Evolutionary conservation across 176 grass and related monocot species (phyloP).

Genomic region (Typha latifolia): DNA sequence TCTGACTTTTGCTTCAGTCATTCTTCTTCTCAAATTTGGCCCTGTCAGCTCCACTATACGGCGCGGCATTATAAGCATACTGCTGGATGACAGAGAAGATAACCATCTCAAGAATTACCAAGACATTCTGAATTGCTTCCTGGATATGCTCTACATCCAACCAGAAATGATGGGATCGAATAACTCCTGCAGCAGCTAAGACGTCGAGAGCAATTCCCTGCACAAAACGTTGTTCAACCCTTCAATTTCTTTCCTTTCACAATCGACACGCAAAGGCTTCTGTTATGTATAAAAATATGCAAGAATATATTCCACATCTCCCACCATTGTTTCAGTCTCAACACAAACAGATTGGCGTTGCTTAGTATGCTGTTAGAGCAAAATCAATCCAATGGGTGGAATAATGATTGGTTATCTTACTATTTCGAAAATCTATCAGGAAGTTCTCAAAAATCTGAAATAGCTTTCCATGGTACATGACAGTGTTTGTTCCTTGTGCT

Average conservation of each 20-base stretch:
- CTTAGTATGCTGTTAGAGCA: no score
- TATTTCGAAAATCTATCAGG: background rate
- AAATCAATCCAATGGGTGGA: no score
- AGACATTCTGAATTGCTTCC: slow-evolving; percentile 76
- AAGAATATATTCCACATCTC: no score
- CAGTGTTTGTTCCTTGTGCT: no score
- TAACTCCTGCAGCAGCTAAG: slow-evolving; percentile 52
- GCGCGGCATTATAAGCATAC: slow-evolving; percentile 68
- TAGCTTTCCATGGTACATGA: no score
- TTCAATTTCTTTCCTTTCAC: no score
- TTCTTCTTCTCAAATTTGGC: slow-evolving; percentile 74
- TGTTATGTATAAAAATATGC: no score
- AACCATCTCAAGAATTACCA: slow-evolving; percentile 83
- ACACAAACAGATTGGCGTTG: background rate
- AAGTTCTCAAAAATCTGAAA: no score
- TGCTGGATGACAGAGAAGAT: slow-evolving; percentile 84
- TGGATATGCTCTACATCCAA: slow-evolving; percentile 89
- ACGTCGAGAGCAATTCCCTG: slow-evolving; percentile 69
- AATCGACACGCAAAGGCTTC: background rate
- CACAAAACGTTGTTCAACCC: no score
- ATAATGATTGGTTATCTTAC: no score
- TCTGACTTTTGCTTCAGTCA: slow-evolving; percentile 23
- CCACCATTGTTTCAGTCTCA: background rate
- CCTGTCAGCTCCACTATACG: slow-evolving; percentile 66
- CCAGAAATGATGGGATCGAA: slow-evolving; percentile 88